Evolutionary conservation across 805 yeast genomes (phyloP), one percentile per base, ranked within the genome.

Genomic region (Candida jianshihensis): DNA sequence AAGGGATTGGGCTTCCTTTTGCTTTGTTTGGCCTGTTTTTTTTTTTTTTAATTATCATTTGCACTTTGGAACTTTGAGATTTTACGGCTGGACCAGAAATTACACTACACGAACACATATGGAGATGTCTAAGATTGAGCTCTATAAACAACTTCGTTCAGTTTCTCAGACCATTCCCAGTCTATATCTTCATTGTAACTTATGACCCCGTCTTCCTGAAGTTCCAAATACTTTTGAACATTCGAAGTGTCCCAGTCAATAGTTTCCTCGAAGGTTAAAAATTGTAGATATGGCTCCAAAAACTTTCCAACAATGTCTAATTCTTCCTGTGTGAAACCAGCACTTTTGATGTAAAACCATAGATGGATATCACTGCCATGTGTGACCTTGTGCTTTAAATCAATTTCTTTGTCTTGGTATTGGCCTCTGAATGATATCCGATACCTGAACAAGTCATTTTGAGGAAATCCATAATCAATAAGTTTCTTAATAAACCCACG

Each of bases 151-250:
- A 44, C 44, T 24, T 46, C 36, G 4, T 62, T 43, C 15, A 60
- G 61, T 22, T 52, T 54, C 29, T 53, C 40, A 16, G 61, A 60
- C 63, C 63, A 57, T 12, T 57, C 52, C 66, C 66, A 62, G 24
- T 49, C 43, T 4, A 48, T 47, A 41, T 62, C 67, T 9, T 46
- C 50, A n/a, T 40, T 44, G 24, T 50, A 47, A 15, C 37, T 36
- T n/a, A 44, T 41, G 4, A 47, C 16, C 8, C 66, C 66, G 38
- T 57, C 56, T 19, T 40, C 31, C 15, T 52, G 47, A 29, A 61
- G 50, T 21, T 39, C 38, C 35, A 64, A 45, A 16, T 43, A 42
- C 29, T 56, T 43, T 15, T 36, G 40, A n/a, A 43, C 34, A 30
- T 49, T 49, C 4, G 40, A 29, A 4, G 56, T 43, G 2, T 47